A percentile compares a stretch with the other conserved stretches of the same genome.
phyloP scores from a whole-genome alignment of 768 basidiomycete genomes.

The Kwoniella bestiolae region DNA sequence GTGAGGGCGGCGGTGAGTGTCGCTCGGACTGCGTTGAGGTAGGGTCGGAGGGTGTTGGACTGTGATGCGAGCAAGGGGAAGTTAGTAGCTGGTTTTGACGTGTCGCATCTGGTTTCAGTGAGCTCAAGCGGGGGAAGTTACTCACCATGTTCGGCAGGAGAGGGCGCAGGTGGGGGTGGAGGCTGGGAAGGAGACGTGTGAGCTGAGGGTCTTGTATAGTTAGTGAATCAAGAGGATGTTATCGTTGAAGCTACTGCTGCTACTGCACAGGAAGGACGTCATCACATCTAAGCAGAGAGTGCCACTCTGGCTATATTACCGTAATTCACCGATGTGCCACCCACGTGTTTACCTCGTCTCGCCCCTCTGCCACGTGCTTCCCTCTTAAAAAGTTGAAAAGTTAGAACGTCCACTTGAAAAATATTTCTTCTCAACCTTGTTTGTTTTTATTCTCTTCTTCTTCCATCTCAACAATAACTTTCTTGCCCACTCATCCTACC shows the following conservation, averaged over 20 bases:
- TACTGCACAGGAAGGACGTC: constrained; percentile 24
- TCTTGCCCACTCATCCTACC: background rate
- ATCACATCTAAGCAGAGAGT: background rate
- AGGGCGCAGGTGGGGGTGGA: too few relatives aligned
- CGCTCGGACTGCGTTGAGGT: constrained; percentile 92
- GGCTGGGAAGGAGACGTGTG: too few relatives aligned
- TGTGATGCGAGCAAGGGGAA: too few relatives aligned
- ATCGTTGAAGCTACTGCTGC: too few relatives aligned
- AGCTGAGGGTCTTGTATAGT: background rate
- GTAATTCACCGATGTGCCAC: background rate
- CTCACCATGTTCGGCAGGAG: too few relatives aligned
- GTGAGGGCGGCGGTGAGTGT: constrained; percentile 97
- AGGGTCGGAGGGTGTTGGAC: constrained; percentile 95
- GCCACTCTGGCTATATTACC: constrained; percentile 11
- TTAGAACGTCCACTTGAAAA: constrained; percentile 6
- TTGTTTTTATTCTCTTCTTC: background rate
- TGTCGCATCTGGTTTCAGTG: too few relatives aligned
- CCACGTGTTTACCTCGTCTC: background rate
- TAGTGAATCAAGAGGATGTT: background rate
- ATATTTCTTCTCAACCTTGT: constrained; percentile 15
- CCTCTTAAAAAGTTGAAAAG: background rate
- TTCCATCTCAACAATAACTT: background rate
- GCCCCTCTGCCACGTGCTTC: constrained; percentile 17
- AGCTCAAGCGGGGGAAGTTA: too few relatives aligned
- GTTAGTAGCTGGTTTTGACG: too few relatives aligned